A percentile compares a stretch with the other conserved stretches of the same genome.
Conservation (phyloP, 164 flowering plant genomes). For the Kingdonia uniflora region DNA sequence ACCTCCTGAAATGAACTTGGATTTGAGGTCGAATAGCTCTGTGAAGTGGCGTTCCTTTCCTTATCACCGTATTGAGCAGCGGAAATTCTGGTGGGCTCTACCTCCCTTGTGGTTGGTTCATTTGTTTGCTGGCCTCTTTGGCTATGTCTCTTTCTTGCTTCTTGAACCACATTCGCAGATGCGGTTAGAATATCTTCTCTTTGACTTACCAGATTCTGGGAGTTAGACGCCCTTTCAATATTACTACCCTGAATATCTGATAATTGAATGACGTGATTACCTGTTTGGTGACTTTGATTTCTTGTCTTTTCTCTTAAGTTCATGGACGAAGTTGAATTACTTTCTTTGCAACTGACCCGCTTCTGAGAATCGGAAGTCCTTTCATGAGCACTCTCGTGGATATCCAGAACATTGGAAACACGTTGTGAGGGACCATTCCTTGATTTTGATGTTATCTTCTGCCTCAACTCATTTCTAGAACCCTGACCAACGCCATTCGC, state of each 20-base stretch:
- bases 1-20: slow-evolving; percentile 19
- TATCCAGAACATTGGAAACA: slow-evolving; percentile 11
- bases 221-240: slow-evolving; percentile 14
- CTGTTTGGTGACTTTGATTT: slow-evolving; percentile 16
- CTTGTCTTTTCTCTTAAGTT: slow-evolving; percentile 18
- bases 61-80: slow-evolving; percentile 20
- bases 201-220: slow-evolving; percentile 16
- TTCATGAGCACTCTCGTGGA: slow-evolving; percentile 10
- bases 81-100: slow-evolving; percentile 12
- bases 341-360: slow-evolving; percentile 13
- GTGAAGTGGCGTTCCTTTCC: slow-evolving; percentile 19
- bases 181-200: slow-evolving; percentile 19
- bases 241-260: slow-evolving; percentile 11
- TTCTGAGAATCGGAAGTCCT: slow-evolving; percentile 21
- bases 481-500: slow-evolving; percentile 24
- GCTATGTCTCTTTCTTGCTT: slow-evolving; percentile 17
- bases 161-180: slow-evolving; percentile 10
- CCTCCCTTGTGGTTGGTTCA: slow-evolving; percentile 14
- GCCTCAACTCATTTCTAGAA: slow-evolving; percentile 32
- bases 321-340: slow-evolving; percentile 8
- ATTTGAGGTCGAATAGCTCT: slow-evolving; percentile 17
- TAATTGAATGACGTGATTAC: slow-evolving; percentile 10
- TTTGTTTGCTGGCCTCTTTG: slow-evolving; percentile 1
- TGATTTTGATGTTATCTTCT: slow-evolving; percentile 29
- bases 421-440: slow-evolving; percentile 12